Evolutionary conservation across 75 land plant species (phyloP).

Genomic region (Sequoiadendron giganteum): DNA sequence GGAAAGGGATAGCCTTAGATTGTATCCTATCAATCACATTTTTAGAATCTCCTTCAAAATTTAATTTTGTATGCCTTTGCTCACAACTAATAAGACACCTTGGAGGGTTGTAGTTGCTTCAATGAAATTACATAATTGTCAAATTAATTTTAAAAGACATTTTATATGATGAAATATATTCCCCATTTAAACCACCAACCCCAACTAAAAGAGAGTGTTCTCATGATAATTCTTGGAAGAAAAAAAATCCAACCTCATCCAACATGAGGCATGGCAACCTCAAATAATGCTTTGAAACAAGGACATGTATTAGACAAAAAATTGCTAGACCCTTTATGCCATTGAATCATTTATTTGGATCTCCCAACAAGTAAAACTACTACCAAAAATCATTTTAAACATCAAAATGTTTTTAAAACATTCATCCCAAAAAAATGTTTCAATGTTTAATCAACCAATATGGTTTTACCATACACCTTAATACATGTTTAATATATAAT

Average conservation of each 20-base stretch:
- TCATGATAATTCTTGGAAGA: neutral
- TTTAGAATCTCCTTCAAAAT: too few relatives aligned
- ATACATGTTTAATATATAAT: neutral
- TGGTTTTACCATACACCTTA: neutral
- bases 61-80: too few relatives aligned
- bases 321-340: neutral
- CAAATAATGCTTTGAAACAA: neutral
- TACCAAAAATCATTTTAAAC: too few relatives aligned
- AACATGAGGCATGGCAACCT: neutral
- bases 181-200: neutral
- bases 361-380: too few relatives aligned
- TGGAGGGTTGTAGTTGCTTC: too few relatives aligned
- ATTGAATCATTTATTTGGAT: neutral
- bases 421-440: neutral
- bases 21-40: too few relatives aligned
- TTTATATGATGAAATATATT: neutral
- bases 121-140: too few relatives aligned
- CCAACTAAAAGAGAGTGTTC: neutral
- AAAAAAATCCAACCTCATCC: neutral
- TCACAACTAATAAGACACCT: too few relatives aligned
- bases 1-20: too few relatives aligned
- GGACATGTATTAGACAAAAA: neutral
- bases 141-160: too few relatives aligned
- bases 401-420: neutral
- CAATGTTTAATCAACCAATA: neutral